Evolutionary conservation across 192 early-diverging fungal genomes (phyloP).

Genomic region (Gaertneriomyces sp.): DNA sequence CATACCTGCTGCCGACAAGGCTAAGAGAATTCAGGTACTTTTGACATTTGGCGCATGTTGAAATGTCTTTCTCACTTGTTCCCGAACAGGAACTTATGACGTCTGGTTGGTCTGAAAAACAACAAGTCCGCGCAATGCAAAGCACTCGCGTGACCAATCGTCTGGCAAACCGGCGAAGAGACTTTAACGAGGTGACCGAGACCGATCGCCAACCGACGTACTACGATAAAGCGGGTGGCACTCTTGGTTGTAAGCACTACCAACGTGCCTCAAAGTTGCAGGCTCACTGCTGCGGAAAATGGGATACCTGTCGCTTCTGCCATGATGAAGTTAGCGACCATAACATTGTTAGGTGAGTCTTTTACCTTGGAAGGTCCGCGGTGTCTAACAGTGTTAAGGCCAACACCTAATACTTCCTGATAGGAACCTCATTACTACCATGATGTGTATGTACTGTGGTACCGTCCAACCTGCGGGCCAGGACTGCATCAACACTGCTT

Average conservation of each 20-base stretch:
- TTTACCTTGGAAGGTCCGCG: not conserved
- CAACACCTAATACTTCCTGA: not conserved
- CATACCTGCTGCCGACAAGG: conserved; percentile 58
- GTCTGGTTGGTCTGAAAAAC: conserved; percentile 44
- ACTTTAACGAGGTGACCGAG: conserved; percentile 39
- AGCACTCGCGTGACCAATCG: conserved; percentile 29
- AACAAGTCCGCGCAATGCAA: conserved; percentile 29
- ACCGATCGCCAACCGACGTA: conserved; percentile 47
- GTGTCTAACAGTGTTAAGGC: not conserved
- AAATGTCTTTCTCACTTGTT: not conserved
- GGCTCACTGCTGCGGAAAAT: conserved; percentile 71
- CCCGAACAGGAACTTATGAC: conserved; percentile 52
- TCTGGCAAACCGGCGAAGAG: conserved; percentile 30
- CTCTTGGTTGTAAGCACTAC: conserved; percentile 79
- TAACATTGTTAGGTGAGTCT: conserved; percentile 59
- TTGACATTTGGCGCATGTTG: not conserved
- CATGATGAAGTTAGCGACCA: conserved; percentile 69
- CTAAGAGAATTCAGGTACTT: conserved; percentile 66
- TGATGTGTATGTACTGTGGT: conserved; percentile 94
- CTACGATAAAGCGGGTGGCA: conserved; percentile 45
- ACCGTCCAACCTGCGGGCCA: conserved; percentile 78
- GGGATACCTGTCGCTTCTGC: conserved; percentile 76
- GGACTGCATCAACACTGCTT: conserved; percentile 62
- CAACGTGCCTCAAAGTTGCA: conserved; percentile 71
- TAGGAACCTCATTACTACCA: conserved; percentile 65